Conservation (phyloP, 2,329 filamentous ascomycete genomes). For the Trichoderma brevicompactum region DNA sequence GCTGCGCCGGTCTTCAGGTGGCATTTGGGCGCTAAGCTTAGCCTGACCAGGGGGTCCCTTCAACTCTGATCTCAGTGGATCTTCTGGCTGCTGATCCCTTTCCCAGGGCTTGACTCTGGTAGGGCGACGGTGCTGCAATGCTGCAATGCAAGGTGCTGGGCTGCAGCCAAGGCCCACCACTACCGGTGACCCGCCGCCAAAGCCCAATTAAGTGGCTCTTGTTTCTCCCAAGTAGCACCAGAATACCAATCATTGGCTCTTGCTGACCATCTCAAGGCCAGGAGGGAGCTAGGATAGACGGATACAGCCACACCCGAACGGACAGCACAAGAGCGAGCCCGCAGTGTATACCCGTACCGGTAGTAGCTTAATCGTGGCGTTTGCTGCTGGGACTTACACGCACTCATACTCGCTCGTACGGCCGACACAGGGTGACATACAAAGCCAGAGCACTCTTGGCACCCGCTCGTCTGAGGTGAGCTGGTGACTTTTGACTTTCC, state of each 20-base stretch:
- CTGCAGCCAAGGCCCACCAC: constrained; percentile 16
- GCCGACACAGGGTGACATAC: constrained; percentile 15
- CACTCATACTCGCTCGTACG: constrained; percentile 4
- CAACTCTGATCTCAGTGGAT: constrained; percentile 26
- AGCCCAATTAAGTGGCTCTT: constrained; percentile 22
- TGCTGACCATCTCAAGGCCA: constrained; percentile 7
- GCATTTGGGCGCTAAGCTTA: constrained; percentile 26
- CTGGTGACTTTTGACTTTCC: not conserved
- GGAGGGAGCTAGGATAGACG: constrained; percentile 18
- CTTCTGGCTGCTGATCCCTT: constrained; percentile 25
- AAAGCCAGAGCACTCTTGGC: constrained; percentile 11
- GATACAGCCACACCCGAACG: constrained; percentile 25
- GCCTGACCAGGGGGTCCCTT: not conserved
- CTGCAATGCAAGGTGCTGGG: constrained; percentile 27
- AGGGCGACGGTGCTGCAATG: constrained; percentile 7
- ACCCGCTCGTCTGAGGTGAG: constrained; percentile 12
- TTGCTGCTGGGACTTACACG: constrained; percentile 19
- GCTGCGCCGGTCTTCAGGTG: constrained; percentile 26
- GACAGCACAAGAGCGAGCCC: constrained; percentile 12
- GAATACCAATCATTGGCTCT: constrained; percentile 9
- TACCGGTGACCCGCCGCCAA: constrained; percentile 28
- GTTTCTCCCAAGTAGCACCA: constrained; percentile 8
- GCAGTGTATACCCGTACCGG: constrained; percentile 20
- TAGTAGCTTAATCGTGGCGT: constrained; percentile 5
- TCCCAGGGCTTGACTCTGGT: not conserved